Evolutionary conservation across 139 green algal species (phyloP), one percentile per base, ranked within the genome.

Genomic region (Micractinium sp.): DNA sequence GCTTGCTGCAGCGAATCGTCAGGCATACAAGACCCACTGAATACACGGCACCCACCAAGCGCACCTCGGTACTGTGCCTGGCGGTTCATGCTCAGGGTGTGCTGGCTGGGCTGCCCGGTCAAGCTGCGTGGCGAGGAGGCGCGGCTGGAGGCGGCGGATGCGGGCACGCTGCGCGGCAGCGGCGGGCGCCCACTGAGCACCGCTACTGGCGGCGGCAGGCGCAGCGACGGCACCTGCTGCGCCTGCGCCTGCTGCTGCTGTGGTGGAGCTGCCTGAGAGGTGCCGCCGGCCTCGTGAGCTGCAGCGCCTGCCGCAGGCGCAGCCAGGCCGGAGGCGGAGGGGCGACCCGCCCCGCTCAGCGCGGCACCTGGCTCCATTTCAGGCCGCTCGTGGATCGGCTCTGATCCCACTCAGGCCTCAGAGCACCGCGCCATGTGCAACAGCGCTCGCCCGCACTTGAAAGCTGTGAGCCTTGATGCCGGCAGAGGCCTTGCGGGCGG

Each of bases 11-110:
- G 47, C 47, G 7, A 16, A 9, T 56, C 47, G 47, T 9, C 47
- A 56, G 63, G 20, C 63, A 71, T 3, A 23, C 63, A 27, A 5
- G 22, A 23, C 63, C 18, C 14, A 36, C 13, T 36, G 69, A 38
- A 80, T 47, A 35, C 67, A 1, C 23, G 27, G 1, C 67, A 75
- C 18, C 18, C 18, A 1, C 16, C 12, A 79, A 25, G 13, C 86
- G 29, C 56, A 91, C 88, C 27, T 83, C 71, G 33, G 85, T 91
- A 91, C 66, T 91, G 88, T 41, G 82, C 82, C n/a, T 86, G 47
- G 41, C 87, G 88, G 82, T 78, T 66, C 82, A 89, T 85, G 76
- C 15, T 63, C 13, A 82, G 84, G 0, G 63, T 91, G 15, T 63
- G 38, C 60, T 90, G 73, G 89, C 82, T 89, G 76, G 36, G 76